A percentile compares a stretch with the other conserved stretches of the same genome.
These are phyloP conservation scores for Euptelea pleiosperma DNA, from an alignment of 164 flowering plant genomes.

Conservation along the genomic window DNA sequence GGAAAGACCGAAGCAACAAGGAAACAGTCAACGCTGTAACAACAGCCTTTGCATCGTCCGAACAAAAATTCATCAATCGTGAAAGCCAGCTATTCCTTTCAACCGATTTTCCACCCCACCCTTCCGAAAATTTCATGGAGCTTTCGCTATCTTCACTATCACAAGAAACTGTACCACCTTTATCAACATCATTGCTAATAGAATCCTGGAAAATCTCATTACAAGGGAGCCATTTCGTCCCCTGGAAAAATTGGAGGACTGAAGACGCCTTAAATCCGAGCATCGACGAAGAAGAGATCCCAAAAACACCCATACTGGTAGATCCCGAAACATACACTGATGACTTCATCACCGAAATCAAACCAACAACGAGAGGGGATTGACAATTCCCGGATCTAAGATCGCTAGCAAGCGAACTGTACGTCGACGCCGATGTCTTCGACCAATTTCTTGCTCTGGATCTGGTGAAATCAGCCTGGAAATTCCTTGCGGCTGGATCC, in stretches of 20 bases:
- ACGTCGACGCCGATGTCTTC: constrained; percentile 18
- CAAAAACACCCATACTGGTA: constrained; percentile 26
- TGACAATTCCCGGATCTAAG: constrained; percentile 5
- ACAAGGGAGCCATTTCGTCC: constrained; percentile 48
- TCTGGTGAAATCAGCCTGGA: constrained; percentile 12
- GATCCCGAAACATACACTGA: constrained; percentile 22
- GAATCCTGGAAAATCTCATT: constrained; percentile 21
- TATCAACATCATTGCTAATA: constrained; percentile 26
- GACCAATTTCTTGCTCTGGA: constrained; percentile 11
- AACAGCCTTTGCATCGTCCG: constrained; percentile 66
- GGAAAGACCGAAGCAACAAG: constrained; percentile 51
- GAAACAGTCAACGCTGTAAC: constrained; percentile 74
- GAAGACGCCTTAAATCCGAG: constrained; percentile 35
- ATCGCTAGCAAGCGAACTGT: constrained; percentile 14
- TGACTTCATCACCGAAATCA: constrained; percentile 42
- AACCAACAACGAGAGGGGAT: constrained; percentile 30
- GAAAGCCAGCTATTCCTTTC: constrained; percentile 40
- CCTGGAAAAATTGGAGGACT: constrained; percentile 41
- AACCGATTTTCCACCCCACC: constrained; percentile 4
- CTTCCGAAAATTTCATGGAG: background rate
- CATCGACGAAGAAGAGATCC: constrained; percentile 27
- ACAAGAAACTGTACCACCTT: constrained; percentile 34
- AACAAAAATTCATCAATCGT: constrained; percentile 30
- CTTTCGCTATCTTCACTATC: background rate
- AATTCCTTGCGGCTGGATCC: constrained; percentile 20